Percentiles rank a stretch among this genome's conserved stretches.
Evolutionary conservation across 2,329 filamentous ascomycete genomes (phyloP).

Genomic region (Phaeoacremonium minimum): DNA sequence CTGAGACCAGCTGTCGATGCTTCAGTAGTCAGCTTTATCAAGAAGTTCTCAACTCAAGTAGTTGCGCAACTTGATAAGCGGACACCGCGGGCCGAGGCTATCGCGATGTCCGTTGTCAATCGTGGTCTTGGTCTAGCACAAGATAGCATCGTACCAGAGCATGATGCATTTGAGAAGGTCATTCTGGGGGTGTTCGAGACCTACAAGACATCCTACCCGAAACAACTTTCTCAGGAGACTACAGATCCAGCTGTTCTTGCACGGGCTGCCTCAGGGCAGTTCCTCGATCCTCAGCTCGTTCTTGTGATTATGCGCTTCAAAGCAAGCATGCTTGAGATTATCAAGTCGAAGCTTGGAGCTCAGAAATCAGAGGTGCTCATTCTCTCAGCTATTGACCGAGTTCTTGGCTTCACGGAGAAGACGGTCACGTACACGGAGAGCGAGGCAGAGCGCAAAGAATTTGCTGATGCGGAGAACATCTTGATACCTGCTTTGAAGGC

Average conservation of each 20-base stretch:
- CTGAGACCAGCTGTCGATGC: conserved; percentile 35
- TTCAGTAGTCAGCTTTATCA: conserved; percentile 34
- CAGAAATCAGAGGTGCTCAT: conserved; percentile 40
- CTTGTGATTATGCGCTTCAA: conserved; percentile 39
- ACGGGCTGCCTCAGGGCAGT: conserved; percentile 2
- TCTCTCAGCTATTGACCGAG: conserved; percentile 45
- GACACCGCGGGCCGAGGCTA: conserved; percentile 36
- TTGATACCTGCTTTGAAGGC: conserved; percentile 19
- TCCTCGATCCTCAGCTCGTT: conserved; percentile 34
- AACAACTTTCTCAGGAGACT: conserved; percentile 4
- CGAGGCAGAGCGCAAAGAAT: conserved; percentile 20
- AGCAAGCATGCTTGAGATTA: conserved; percentile 34
- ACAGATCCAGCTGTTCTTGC: background rate
- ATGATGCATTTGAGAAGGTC: conserved; percentile 41
- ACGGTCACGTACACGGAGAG: conserved; percentile 24
- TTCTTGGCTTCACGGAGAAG: conserved; percentile 39
- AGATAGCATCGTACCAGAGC: conserved; percentile 31
- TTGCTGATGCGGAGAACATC: conserved; percentile 23
- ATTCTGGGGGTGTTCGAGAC: conserved; percentile 37
- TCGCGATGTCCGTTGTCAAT: conserved; percentile 50
- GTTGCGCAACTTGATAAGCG: conserved; percentile 39
- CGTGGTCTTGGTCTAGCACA: conserved; percentile 44
- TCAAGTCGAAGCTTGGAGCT: conserved; percentile 33
- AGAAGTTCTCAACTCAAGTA: conserved; percentile 41
- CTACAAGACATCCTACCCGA: conserved; percentile 12